Percentiles rank a stretch among this genome's conserved stretches.
These are phyloP conservation scores for Aspergillus nidulans DNA, from an alignment of 495 filamentous ascomycete species.

Conservation along the genomic window DNA sequence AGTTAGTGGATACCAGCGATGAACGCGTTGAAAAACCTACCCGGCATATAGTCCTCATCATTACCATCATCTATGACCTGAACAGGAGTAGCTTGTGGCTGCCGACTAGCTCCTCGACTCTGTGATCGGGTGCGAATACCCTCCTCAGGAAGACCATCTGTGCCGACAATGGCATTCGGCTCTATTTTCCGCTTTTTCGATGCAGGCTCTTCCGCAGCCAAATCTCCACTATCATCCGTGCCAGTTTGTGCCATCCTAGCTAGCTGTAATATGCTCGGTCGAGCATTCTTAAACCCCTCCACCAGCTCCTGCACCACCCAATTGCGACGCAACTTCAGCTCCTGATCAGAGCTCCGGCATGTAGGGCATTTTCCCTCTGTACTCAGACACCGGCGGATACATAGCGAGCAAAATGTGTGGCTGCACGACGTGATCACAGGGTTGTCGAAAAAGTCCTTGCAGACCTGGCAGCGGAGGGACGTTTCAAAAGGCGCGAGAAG, in stretches of 20 bases:
- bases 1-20: neutral
- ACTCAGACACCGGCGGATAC: conserved; percentile 79
- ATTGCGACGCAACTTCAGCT: conserved; percentile 78
- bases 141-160: conserved; percentile 18
- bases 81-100: conserved; percentile 5
- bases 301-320: conserved; percentile 79
- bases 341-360: conserved; percentile 73
- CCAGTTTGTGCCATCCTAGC: conserved; percentile 39
- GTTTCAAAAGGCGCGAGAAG: conserved; percentile 73
- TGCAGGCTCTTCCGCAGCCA: conserved; percentile 12
- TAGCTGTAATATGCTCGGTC: conserved; percentile 58
- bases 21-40: conserved; percentile 18
- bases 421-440: conserved; percentile 93
- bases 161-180: conserved; percentile 13
- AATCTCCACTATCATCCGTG: conserved; percentile 8
- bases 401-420: conserved; percentile 95
- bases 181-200: conserved; percentile 45
- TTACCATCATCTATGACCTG: conserved; percentile 38
- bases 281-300: conserved; percentile 65
- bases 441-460: conserved; percentile 92
- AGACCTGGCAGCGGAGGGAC: conserved; percentile 88
- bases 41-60: conserved; percentile 35
- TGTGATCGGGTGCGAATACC: conserved; percentile 40
- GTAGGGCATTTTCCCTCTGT: conserved; percentile 80
- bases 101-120: conserved; percentile 20